phyloP scores from a whole-genome alignment of 441 rosid genomes.

The Omphalea diandra region DNA sequence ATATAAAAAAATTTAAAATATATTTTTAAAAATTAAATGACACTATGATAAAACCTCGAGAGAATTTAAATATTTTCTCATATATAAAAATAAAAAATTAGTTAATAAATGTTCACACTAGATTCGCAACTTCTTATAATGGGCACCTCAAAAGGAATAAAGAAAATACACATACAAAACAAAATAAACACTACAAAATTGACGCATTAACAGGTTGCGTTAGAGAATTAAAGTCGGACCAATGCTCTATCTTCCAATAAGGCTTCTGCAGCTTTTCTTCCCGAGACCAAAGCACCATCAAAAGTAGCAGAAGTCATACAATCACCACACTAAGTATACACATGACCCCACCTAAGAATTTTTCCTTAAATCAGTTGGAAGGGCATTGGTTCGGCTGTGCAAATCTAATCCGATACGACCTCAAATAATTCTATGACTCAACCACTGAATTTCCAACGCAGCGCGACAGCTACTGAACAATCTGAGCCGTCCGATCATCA shows the following conservation, averaged over 20 bases:
- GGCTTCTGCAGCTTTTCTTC: conserved; percentile 76
- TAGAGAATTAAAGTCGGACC: conserved; percentile 5
- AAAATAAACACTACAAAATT: too few species aligned
- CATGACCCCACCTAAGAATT: conserved; percentile 40
- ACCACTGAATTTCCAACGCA: conserved; percentile 63
- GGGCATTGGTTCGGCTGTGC: conserved; percentile 89
- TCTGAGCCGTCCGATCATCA: conserved; percentile 44
- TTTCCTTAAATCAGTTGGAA: conserved; percentile 66
- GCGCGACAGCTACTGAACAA: conserved; percentile 54
- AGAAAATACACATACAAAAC: too few species aligned
- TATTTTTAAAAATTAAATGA: too few species aligned
- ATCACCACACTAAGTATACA: conserved; percentile 70
- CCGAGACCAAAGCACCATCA: conserved; percentile 88
- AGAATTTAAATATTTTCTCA: too few species aligned
- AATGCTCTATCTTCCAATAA: conserved; percentile 43
- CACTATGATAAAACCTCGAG: too few species aligned
- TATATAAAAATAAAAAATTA: too few species aligned
- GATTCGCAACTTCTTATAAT: too few species aligned
- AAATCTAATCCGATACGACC: conserved; percentile 60
- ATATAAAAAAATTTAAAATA: too few species aligned
- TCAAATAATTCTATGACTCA: conserved; percentile 64
- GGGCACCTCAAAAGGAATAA: too few species aligned
- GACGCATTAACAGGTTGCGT: neutral
- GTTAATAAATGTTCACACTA: too few species aligned
- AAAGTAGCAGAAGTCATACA: conserved; percentile 75